phyloP scores from a whole-genome alignment of 805 yeast species.

The Cyberlindnera misumaiensis region DNA sequence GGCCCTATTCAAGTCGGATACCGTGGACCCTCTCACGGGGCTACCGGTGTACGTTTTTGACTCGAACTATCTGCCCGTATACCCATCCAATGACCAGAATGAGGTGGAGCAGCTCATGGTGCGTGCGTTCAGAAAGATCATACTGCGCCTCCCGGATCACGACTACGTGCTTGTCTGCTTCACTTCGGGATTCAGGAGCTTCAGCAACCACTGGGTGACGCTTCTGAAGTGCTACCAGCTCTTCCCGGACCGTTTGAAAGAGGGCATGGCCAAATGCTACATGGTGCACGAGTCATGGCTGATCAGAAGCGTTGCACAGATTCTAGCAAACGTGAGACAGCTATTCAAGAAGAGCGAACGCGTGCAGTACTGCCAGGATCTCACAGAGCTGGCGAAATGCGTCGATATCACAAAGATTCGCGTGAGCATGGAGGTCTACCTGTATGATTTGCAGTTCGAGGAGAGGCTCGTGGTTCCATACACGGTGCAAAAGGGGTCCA shows the following conservation, averaged over 20 bases:
- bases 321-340: conserved; percentile 55
- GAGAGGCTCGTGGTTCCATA: conserved; percentile 43
- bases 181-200: conserved; percentile 69
- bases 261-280: conserved; percentile 53
- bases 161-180: conserved; percentile 68
- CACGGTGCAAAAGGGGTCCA: conserved; percentile 24
- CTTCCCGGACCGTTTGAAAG: conserved; percentile 50
- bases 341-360: conserved; percentile 26
- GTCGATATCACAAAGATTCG: conserved; percentile 74
- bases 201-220: conserved; percentile 55
- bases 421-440: conserved; percentile 68
- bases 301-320: conserved; percentile 67
- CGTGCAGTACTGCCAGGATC: conserved; percentile 28
- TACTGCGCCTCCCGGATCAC: conserved; percentile 50
- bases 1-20: conserved; percentile 51
- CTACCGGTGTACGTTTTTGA: conserved; percentile 79
- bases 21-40: conserved; percentile 58
- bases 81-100: conserved; percentile 32
- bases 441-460: conserved; percentile 52
- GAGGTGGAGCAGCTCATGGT: conserved; percentile 34
- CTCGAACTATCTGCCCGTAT: conserved; percentile 69
- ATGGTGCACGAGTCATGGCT: conserved; percentile 92
- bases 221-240: conserved; percentile 52
- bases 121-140: conserved; percentile 50
- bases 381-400: conserved; percentile 26